Percentiles rank a stretch among this genome's conserved stretches.
phyloP scores from a whole-genome alignment of 2,329 filamentous ascomycete species.

The Talaromyces sp. region DNA sequence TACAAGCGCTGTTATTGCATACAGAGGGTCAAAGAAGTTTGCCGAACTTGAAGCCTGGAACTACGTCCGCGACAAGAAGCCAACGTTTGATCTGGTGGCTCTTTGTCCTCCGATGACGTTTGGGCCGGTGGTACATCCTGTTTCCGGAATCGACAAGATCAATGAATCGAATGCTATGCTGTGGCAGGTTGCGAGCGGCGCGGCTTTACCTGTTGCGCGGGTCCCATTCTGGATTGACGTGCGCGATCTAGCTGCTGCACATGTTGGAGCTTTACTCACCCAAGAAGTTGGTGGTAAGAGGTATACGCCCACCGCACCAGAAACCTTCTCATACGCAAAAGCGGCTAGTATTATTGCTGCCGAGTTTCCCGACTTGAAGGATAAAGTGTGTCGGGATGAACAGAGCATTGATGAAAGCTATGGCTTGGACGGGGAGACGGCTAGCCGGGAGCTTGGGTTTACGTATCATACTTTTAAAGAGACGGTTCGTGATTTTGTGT shows the following conservation, averaged over 20 bases:
- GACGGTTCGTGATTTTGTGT: conserved; percentile 26
- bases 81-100: conserved; percentile 44
- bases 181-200: conserved; percentile 42
- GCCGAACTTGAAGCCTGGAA: conserved; percentile 33
- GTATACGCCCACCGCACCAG: conserved; percentile 43
- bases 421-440: conserved; percentile 12
- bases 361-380: conserved; percentile 35
- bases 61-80: conserved; percentile 36
- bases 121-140: conserved; percentile 45
- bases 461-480: conserved; percentile 31
- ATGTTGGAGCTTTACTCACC: conserved; percentile 44
- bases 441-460: conserved; percentile 19
- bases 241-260: conserved; percentile 48
- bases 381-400: conserved; percentile 35
- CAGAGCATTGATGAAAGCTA: conserved; percentile 15
- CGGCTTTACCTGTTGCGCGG: conserved; percentile 37
- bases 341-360: conserved; percentile 46
- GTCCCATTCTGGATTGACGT: conserved; percentile 47
- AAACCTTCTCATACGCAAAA: conserved; percentile 49
- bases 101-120: conserved; percentile 50
- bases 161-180: conserved; percentile 48
- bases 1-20: conserved; percentile 31
- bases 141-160: conserved; percentile 34
- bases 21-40: conserved; percentile 36
- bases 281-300: conserved; percentile 34